Evolutionary conservation across 176 grass and related monocot genomes (phyloP), one percentile per base, ranked within the genome.

Genomic region (Lolium rigidum): DNA sequence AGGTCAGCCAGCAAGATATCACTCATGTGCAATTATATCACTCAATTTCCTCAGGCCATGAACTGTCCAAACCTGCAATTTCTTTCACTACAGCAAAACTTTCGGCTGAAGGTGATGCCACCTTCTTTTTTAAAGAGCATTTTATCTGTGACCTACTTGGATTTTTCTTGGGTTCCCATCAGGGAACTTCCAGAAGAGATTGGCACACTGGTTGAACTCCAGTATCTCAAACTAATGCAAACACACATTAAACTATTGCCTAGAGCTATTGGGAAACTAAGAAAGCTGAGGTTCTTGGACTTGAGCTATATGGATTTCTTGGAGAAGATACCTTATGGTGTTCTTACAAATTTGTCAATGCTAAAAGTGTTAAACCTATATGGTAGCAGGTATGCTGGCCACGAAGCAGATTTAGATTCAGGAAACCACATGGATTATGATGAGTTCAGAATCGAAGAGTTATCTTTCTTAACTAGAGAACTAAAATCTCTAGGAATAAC

Each of bases 81-180:
- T 43, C 46, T 92, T 22, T 79, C 70, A 55, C 73, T 92, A 11
- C 64, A 84, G 21, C 82, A 85, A 13, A 92, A 89, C 57, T 82
- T 81, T 76, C 67, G 55, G 49, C 76, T 92, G 12, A 67, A 9
- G 73, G 81, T 55, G 46, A 79, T 92, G 44, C 74, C 66, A 26
- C 43, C 49, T 21, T 84, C 68, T 25, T 16, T 92, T 64, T 14
- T 89, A 26, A 72, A 70, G 11, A 74, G 73, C 16, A 69, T 88
- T 55, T 22, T 14, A 26, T 20, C 35, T 55, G 48, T 88, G 9
- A 74, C 61, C 37, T 86, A 79, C 37, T 43, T 89, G 74, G 90
- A 92, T 79, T 64, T 92, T 43, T 92, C 90, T 49, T 79, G 84
- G 39, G 82, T 86, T 50, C 35, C 85, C 67, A 91, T 91, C 80